Evolutionary conservation across 1,139 yeast species (phyloP), one percentile per base, ranked within the genome.

Genomic region (Candida anutae): DNA sequence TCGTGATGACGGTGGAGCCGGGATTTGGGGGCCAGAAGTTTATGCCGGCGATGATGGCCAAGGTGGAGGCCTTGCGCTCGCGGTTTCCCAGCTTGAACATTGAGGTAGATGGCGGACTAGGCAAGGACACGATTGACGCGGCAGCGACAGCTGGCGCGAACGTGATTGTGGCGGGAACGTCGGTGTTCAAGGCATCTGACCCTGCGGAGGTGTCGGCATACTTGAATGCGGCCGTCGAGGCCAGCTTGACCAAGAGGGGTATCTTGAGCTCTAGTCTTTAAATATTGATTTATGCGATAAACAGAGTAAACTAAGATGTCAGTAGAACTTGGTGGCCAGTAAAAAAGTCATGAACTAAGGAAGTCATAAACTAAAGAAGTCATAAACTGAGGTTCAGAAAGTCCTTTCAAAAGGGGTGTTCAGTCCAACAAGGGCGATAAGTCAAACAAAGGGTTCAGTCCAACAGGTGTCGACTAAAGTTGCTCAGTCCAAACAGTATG

Each of bases 1-100:
- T 90, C 36, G 80, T 90, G 29, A 93, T 90, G 98, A 90, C 98
- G 3, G 98, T 90, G 24, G 98, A 90, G 56, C 98, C 98, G 6
- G 98, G 98, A 1, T 90, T 90, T 50, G 98, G 98, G 20, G 99
- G 99, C 27, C 99, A 90, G 58, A 82, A 81, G 55, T 93, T 90
- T 65, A 87, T 84, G 95, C 65, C 75, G 11, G 83, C 78, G 37
- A 88, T 88, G 95, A 88, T 90, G 97, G 84, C 93, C 36, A 90
- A 90, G 60, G 97, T 90, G 25, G 78, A 74, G 45, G 65, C 64
- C 21, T 67, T 90, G 45, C 75, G 99, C 53, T 53, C 55, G 27
- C 73, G 69, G 49, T 83, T 67, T 56, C 96, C 97, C 12, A 52
- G 77, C 20, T 63, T 88, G 52, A 77, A 90, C 55, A 83, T 90